A percentile compares a stretch with the other conserved stretches of the same genome.
Evolutionary conservation across 805 yeast species (phyloP).

Genomic region (Candida ulmi): DNA sequence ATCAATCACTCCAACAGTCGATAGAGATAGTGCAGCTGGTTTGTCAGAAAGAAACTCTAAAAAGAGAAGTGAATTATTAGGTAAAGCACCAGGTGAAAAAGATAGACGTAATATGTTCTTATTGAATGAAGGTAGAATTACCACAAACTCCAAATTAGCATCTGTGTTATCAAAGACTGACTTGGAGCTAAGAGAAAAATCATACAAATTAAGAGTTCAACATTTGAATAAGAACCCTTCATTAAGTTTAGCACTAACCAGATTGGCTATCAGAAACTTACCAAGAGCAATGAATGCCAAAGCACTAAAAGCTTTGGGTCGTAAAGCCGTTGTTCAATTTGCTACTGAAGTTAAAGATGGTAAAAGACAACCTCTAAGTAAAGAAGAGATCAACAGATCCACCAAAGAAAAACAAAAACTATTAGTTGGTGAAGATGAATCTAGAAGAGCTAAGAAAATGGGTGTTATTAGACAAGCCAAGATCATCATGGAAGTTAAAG

Average conservation of each 20-base stretch:
- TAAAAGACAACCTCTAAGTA: slow-evolving; percentile 75
- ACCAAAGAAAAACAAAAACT: slow-evolving; percentile 52
- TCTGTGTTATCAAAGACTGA: slow-evolving; percentile 62
- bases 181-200: slow-evolving; percentile 81
- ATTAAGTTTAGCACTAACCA: slow-evolving; percentile 86
- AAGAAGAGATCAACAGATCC: slow-evolving; percentile 84
- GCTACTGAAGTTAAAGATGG: slow-evolving; percentile 80
- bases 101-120: slow-evolving; percentile 84
- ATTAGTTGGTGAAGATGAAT: slow-evolving; percentile 36
- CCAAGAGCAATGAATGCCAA: slow-evolving; percentile 91
- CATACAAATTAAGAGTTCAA: slow-evolving; percentile 78
- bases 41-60: slow-evolving; percentile 69
- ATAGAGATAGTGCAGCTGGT: slow-evolving; percentile 71
- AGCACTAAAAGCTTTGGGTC: slow-evolving; percentile 83
- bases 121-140: slow-evolving; percentile 90
- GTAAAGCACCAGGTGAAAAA: slow-evolving; percentile 72
- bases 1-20: slow-evolving; percentile 79
- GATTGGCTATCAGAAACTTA: slow-evolving; percentile 89
- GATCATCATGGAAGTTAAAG: slow-evolving; percentile 88
- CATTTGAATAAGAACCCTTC: slow-evolving; percentile 89
- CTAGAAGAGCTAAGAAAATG: slow-evolving; percentile 61
- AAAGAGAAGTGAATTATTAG: slow-evolving; percentile 69
- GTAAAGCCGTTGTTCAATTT: slow-evolving; percentile 91
- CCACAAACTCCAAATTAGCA: slow-evolving; percentile 75
- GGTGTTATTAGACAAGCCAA: slow-evolving; percentile 95